Conservation (phyloP, 2,329 filamentous ascomycete genomes). For the Cadophora luteo-olivacea region DNA sequence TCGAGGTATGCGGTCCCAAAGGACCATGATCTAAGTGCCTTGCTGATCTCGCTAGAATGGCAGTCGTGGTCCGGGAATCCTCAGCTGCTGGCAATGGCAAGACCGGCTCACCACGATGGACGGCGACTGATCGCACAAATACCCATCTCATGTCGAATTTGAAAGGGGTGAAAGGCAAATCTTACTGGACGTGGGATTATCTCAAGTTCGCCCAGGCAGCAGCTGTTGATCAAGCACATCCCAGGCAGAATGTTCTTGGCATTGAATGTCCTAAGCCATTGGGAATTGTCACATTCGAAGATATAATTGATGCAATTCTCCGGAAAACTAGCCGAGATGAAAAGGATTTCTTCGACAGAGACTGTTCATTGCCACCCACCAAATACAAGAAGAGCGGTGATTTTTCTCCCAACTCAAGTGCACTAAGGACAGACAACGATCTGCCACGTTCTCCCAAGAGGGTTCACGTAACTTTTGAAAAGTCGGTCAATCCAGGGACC, state of each 20-base stretch:
- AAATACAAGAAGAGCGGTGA: constrained; percentile 35
- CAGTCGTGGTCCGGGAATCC: constrained; percentile 34
- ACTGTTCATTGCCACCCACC: constrained; percentile 26
- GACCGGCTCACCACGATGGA: constrained; percentile 26
- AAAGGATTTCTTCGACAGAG: constrained; percentile 37
- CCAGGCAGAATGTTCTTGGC: constrained; percentile 25
- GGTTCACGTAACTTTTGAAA: constrained; percentile 17
- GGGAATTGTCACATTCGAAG: constrained; percentile 42
- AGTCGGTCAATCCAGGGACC: constrained; percentile 18
- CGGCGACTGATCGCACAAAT: constrained; percentile 27
- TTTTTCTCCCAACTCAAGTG: constrained; percentile 10
- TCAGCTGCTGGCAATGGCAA: constrained; percentile 10
- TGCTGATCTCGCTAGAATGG: constrained; percentile 35
- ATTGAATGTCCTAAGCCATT: constrained; percentile 36
- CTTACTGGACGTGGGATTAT: constrained; percentile 32
- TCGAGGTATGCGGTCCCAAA: constrained; percentile 31
- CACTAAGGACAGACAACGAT: neutral
- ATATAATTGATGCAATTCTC: constrained; percentile 39
- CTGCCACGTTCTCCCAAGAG: neutral
- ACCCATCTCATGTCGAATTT: constrained; percentile 20
- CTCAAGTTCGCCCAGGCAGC: constrained; percentile 27
- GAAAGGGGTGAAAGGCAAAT: constrained; percentile 15
- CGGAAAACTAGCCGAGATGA: constrained; percentile 39
- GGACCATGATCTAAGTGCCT: neutral
- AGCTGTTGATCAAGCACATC: constrained; percentile 16